A percentile compares a stretch with the other conserved stretches of the same genome.
These are phyloP conservation scores for Moesziomyces antarcticus DNA, from an alignment of 1,284 basidiomycete genomes.

Conservation along the genomic window DNA sequence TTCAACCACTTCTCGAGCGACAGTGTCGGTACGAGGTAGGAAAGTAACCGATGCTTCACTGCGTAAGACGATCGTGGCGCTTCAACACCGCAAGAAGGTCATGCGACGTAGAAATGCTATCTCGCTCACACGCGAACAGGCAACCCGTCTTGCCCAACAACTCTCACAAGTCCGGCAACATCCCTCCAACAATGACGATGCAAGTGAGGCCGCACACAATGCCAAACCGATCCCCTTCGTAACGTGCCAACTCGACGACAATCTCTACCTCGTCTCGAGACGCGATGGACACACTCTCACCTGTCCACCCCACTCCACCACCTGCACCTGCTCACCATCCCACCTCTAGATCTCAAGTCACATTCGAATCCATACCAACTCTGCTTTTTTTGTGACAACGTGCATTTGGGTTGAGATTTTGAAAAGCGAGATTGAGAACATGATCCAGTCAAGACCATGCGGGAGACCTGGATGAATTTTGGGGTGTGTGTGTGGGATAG, in stretches of 20 bases:
- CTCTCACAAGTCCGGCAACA: too few species aligned
- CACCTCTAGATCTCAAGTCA: too few species aligned
- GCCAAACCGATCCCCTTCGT: not conserved
- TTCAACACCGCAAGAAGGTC: not conserved
- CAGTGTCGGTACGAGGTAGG: too few species aligned
- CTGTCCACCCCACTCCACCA: not conserved
- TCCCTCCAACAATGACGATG: too few species aligned
- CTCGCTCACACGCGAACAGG: slow-evolving; percentile 7
- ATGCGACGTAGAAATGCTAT: slow-evolving; percentile 8
- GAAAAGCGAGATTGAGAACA: slow-evolving; percentile 36
- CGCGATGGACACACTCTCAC: slow-evolving; percentile 15
- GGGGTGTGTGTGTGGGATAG: slow-evolving; percentile 1
- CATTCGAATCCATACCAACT: too few species aligned
- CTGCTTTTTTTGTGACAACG: not conserved
- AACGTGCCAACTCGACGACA: slow-evolving; percentile 4
- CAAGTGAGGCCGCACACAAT: too few species aligned
- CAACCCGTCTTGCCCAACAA: not conserved
- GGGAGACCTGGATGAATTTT: slow-evolving; percentile 10
- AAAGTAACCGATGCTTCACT: not conserved
- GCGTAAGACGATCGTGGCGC: not conserved
- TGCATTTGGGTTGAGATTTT: slow-evolving; percentile 12
- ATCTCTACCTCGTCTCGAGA: slow-evolving; percentile 15
- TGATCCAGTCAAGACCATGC: too few species aligned
- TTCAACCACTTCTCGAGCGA: too few species aligned
- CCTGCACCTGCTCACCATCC: too few species aligned